phyloP scores from a whole-genome alignment of 2,329 filamentous ascomycete genomes.

The Colletotrichum sp. region DNA sequence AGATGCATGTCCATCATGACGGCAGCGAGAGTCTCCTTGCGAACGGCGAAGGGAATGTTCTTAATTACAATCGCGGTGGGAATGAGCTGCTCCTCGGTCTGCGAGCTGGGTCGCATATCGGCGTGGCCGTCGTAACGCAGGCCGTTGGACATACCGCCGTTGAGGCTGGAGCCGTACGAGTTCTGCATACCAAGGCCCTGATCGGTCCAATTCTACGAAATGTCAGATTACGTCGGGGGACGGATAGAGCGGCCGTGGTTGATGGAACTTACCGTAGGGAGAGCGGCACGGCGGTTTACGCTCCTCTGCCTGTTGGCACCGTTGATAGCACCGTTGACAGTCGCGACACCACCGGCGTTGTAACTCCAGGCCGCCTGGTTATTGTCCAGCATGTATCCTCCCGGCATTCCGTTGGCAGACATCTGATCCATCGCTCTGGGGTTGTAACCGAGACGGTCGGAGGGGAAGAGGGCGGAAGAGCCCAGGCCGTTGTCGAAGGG shows the following conservation, averaged over 20 bases:
- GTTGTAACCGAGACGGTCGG: conserved; percentile 69
- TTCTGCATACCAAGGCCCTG: conserved; percentile 49
- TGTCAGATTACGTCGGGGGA: not conserved
- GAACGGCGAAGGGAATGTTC: conserved; percentile 98
- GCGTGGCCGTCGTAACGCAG: conserved; percentile 41
- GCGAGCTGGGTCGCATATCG: conserved; percentile 42
- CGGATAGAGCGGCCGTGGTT: not conserved
- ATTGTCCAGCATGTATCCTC: conserved; percentile 65
- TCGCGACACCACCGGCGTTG: conserved; percentile 68
- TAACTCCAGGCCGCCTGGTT: conserved; percentile 84
- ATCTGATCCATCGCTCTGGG: conserved; percentile 63
- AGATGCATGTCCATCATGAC: conserved; percentile 95
- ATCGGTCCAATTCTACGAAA: conserved; percentile 55
- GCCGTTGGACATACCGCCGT: conserved; percentile 37
- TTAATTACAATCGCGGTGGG: conserved; percentile 99
- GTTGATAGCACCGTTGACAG: conserved; percentile 68
- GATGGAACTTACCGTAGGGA: conserved; percentile 71
- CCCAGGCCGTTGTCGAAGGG: conserved; percentile 77
- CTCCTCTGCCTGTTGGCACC: conserved; percentile 63
- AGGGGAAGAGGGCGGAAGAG: conserved; percentile 70
- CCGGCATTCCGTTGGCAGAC: conserved; percentile 43
- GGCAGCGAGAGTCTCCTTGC: conserved; percentile 92
- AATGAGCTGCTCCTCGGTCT: conserved; percentile 82
- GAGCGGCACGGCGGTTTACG: conserved; percentile 61
- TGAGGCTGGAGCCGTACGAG: conserved; percentile 36